Base-by-base conservation (phyloP, 1,284 basidiomycete species). In the Ceratobasidium sp. region DNA sequence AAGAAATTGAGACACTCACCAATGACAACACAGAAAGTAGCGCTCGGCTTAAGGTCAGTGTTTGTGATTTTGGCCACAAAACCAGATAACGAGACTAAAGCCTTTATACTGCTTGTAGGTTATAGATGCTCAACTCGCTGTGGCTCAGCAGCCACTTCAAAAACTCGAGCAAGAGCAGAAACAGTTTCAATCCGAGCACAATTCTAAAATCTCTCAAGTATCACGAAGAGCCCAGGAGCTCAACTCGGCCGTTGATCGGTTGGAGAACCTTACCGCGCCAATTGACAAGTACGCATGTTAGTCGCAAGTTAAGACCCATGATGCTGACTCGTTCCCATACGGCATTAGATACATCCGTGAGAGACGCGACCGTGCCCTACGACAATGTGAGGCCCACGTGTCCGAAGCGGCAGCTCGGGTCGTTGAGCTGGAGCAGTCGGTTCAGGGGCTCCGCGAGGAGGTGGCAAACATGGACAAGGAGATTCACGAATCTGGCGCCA, bases 401-500 rank as follows among this genome's bases (percentile, higher is more conserved):
- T 86, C 89, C 53, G 86, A 88, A n/a, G 87, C 89, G 61, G 90
- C 92, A 80, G 82, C 81, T 3, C 86, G 89, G 60, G 89, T 95
- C 75, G 84, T 86, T 53, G 88, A 92, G 65, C 84, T 92, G 7
- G 86, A 85, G 17, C 82, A 84, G 37, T 85, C 87, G 60, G 86
- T 93, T 37, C 90, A 92, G 79, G 82, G 82, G 28, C 84, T 87
- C 47, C 89, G 92, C 45, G 85, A 87, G 60, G 84, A 82, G 33
- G 87, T 92, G 45, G 84, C 85, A 39, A 84, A 83, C 42, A 87
- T 93, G 51, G 90, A 93, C 80, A 90, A 89, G 81, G 91, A 92
- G 81, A 90, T 94, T 82, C 89, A 90, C 81, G 90, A 92, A 79
- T 89, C 92, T 69, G 91, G 90, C 65, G 89, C 90, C 51, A 89